Evolutionary conservation across 495 filamentous ascomycete species (phyloP).

Genomic region (Talaromyces stipitatus): DNA sequence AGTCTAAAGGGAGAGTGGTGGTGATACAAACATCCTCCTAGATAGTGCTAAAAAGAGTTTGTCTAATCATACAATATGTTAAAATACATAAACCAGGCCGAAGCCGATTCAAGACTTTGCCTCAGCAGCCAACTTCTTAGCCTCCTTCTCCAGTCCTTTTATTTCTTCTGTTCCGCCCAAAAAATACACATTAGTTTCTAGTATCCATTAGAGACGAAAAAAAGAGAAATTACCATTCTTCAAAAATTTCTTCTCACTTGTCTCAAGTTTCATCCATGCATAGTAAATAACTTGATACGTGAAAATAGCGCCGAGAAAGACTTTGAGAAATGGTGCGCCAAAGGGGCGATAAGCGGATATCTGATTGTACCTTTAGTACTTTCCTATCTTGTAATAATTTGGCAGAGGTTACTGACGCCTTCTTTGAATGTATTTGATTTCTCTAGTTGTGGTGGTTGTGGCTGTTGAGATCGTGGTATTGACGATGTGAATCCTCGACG

Average conservation of each 20-base stretch:
- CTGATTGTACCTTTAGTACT: slow-evolving; percentile 27
- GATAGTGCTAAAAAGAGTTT: neutral
- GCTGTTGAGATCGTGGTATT: neutral
- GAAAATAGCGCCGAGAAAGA: slow-evolving; percentile 77
- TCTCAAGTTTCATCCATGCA: slow-evolving; percentile 82
- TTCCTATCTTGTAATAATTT: neutral
- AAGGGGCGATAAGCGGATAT: slow-evolving; percentile 72
- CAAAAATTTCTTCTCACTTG: slow-evolving; percentile 57
- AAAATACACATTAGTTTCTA: neutral
- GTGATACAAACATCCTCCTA: neutral
- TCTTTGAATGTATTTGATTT: slow-evolving; percentile 6
- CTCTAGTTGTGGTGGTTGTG: neutral
- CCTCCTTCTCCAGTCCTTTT: slow-evolving; percentile 32
- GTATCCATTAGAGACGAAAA: neutral
- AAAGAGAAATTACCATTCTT: slow-evolving; percentile 39
- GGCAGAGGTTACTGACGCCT: neutral
- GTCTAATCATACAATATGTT: neutral
- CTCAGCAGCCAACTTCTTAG: slow-evolving; percentile 25
- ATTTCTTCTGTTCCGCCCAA: slow-evolving; percentile 36
- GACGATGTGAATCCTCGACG: slow-evolving; percentile 5
- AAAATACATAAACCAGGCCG: neutral
- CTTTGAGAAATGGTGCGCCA: slow-evolving; percentile 71
- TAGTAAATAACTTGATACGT: slow-evolving; percentile 84
- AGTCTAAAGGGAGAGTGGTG: neutral
- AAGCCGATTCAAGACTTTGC: neutral